Conservation (phyloP, 352 stramenopile species). For the Phytopythium delawarense region DNA sequence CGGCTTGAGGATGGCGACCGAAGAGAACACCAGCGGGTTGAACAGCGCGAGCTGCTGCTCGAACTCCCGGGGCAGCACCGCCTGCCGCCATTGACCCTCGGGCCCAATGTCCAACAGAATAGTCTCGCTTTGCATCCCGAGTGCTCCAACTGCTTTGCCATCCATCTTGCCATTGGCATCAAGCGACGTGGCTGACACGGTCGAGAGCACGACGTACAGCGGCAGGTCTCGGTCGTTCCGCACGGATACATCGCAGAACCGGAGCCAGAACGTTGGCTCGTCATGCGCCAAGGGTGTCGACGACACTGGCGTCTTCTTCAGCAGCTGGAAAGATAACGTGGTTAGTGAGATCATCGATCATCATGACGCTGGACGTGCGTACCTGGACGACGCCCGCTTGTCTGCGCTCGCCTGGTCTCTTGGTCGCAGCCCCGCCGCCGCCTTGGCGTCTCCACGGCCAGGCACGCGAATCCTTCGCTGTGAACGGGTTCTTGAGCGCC, state of each 20-base stretch:
- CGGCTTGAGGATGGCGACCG: conserved; percentile 57
- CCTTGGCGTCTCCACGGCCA: background rate
- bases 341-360: background rate
- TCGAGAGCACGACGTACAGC: conserved; percentile 56
- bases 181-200: conserved; percentile 11
- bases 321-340: conserved; percentile 4
- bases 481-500: conserved; percentile 4
- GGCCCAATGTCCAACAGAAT: conserved; percentile 55
- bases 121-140: conserved; percentile 40
- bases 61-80: conserved; percentile 37
- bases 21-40: conserved; percentile 45
- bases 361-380: background rate
- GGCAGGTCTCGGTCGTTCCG: conserved; percentile 56
- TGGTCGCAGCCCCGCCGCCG: background rate
- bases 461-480: background rate
- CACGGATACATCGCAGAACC: conserved; percentile 47
- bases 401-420: background rate
- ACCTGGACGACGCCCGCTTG: background rate
- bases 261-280: conserved; percentile 38
- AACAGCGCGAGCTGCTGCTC: conserved; percentile 58
- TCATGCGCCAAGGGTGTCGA: conserved; percentile 6
- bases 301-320: conserved; percentile 2
- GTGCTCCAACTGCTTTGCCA: conserved; percentile 20
- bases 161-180: conserved; percentile 20
- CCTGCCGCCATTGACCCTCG: conserved; percentile 57